A percentile compares a stretch with the other conserved stretches of the same genome.
Evolutionary conservation across 2,329 filamentous ascomycete genomes (phyloP).

Genomic region (Fusarium vanettenii): DNA sequence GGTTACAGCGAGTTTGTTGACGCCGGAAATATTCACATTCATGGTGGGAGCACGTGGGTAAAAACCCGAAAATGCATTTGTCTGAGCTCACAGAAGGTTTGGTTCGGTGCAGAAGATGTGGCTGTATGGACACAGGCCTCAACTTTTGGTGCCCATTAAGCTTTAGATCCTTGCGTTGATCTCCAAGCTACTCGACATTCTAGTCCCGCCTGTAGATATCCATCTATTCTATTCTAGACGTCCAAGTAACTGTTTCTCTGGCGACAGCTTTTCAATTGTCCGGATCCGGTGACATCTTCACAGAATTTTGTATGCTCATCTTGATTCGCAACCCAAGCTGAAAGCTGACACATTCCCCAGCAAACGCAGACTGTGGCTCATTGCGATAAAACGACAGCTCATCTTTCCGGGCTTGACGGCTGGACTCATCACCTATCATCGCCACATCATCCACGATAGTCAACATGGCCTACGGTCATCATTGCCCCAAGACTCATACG

Average conservation of each 20-base stretch:
- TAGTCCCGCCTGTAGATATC: background rate
- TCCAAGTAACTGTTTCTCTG: background rate
- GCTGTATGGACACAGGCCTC: background rate
- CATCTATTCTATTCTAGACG: background rate
- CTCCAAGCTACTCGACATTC: background rate
- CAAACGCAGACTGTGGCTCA: background rate
- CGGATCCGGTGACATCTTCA: background rate
- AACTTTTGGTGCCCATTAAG: background rate
- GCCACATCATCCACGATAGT: slow-evolving; percentile 12
- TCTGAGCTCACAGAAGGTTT: background rate
- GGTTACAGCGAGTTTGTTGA: background rate
- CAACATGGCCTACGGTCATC: slow-evolving; percentile 45
- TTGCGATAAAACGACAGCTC: background rate
- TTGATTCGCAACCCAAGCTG: background rate
- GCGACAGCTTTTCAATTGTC: background rate
- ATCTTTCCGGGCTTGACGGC: background rate
- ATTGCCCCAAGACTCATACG: slow-evolving; percentile 49
- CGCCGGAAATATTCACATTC: background rate
- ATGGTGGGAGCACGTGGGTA: background rate
- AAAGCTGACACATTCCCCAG: background rate
- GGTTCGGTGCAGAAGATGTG: background rate
- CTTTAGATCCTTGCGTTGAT: background rate
- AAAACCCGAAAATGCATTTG: background rate
- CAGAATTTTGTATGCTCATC: background rate
- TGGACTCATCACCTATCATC: background rate